Evolutionary conservation across 371 early-diverging fungal genomes (phyloP), one percentile per base, ranked within the genome.

Genomic region (Syncephalastrum racemosum): DNA sequence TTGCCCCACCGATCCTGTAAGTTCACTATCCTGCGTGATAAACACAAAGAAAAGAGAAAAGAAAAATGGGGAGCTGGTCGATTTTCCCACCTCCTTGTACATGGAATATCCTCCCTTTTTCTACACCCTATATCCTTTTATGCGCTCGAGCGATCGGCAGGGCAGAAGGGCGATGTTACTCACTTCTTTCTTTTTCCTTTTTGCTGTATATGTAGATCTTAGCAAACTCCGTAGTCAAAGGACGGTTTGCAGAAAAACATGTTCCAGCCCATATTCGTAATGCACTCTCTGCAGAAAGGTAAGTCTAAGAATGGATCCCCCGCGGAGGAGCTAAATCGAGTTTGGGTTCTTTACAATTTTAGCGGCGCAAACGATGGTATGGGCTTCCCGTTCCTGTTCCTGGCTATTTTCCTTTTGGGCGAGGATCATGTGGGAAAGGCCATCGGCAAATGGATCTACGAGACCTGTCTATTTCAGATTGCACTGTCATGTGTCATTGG

Each of bases 1-100:
- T 5, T 90, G 96, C 6, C 97, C 98, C 1, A 99, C 98, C 0
- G 98, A 99, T 79, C 98, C 98, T 2, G 95, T 83, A 76, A 64
- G 70, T 50, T 13, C 15, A 4, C 50, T 42, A 10, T 7, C 36
- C 36, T 31, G 36, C 36, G 36, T 31, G 36, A 12, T 12, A 31
- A 31, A 31, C 10, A 8, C 36, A 31, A 7, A 31, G 12, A 31
- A 12, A 31, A 31, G 12, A 31, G 27, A 4, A 27, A 27, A 27
- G 27, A 31, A 31, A 10, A 31, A n/a, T 45, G 15, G 14, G 43
- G 23, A 2, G 4, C 16, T 20, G 44, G 39, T 1, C 25, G 12
- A 23, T 31, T 8, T 7, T 25, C 5, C 16, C 16, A 27, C 50
- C 22, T 20, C 39, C 15, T 15, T 20, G 41, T 31, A 7, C 50